Evolutionary conservation across 805 yeast species (phyloP).

Genomic region (Brettanomyces sp.): DNA sequence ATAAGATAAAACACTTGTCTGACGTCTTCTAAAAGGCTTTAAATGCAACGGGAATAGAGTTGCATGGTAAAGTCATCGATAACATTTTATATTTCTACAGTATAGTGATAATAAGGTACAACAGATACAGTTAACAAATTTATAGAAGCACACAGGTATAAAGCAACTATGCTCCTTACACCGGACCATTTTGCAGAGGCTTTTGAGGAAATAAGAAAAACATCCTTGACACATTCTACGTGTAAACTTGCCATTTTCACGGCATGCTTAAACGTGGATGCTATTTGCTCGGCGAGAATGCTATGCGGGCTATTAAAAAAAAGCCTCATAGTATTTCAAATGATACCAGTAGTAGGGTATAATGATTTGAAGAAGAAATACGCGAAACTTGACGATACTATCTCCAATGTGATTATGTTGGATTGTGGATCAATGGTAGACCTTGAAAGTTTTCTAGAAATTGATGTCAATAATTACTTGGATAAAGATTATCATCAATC

Average conservation of each 20-base stretch:
- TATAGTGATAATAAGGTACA: too few species aligned
- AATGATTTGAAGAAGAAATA: conserved; percentile 63
- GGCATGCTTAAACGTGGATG: conserved; percentile 84
- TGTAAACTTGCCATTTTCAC: conserved; percentile 83
- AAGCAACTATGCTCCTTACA: conserved; percentile 54
- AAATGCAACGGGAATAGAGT: too few species aligned
- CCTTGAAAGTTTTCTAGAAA: conserved; percentile 61
- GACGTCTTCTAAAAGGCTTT: too few species aligned
- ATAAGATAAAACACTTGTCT: too few species aligned
- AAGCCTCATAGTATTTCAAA: conserved; percentile 77
- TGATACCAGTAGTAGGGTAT: conserved; percentile 90
- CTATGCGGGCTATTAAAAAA: conserved; percentile 62
- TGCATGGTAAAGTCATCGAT: too few species aligned
- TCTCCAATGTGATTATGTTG: conserved; percentile 64
- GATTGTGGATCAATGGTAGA: conserved; percentile 96
- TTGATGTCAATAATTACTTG: conserved; percentile 45
- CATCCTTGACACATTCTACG: conserved; percentile 86
- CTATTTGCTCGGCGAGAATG: conserved; percentile 81
- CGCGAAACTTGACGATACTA: conserved; percentile 56
- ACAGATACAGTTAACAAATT: too few species aligned
- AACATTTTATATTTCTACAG: too few species aligned
- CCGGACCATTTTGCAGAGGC: conserved; percentile 61
- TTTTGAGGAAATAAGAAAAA: conserved; percentile 55
- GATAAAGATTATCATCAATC: conserved; percentile 17
- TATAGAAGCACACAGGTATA: too few species aligned